These are phyloP conservation scores for Agaricus subrufescens DNA, from an alignment of 768 basidiomycete genomes.

Conservation along the genomic window DNA sequence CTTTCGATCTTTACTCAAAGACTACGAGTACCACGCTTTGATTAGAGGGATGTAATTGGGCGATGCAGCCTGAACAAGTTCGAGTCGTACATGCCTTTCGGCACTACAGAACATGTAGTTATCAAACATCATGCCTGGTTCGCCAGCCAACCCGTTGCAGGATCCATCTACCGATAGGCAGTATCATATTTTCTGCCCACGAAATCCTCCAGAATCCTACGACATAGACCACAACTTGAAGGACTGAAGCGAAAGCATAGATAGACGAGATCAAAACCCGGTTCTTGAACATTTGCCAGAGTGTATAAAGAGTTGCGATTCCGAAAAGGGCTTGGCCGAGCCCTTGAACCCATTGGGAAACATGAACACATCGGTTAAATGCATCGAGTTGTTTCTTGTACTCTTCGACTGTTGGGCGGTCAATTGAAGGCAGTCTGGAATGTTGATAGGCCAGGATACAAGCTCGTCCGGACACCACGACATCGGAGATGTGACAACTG, in stretches of 20 bases:
- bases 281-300: not conserved
- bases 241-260: not conserved
- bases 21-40: too few species aligned
- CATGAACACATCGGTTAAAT: not conserved
- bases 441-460: not conserved
- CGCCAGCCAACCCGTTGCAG: too few species aligned
- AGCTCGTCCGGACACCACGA: conserved; percentile 3
- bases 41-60: too few species aligned
- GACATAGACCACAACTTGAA: not conserved
- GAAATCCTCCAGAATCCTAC: conserved; percentile 2
- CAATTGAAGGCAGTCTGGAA: not conserved
- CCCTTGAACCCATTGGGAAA: not conserved
- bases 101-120: too few species aligned
- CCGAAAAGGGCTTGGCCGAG: not conserved
- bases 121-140: too few species aligned
- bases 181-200: not conserved
- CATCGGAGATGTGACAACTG: not conserved
- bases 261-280: not conserved
- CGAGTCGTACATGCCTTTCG: too few species aligned
- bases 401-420: not conserved
- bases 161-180: not conserved
- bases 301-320: not conserved
- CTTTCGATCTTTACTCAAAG: too few species aligned
- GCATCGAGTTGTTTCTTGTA: not conserved
- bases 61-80: too few species aligned